These are phyloP conservation scores for Trametes sp. DNA, from an alignment of 1,284 basidiomycete genomes.

Conservation along the genomic window DNA sequence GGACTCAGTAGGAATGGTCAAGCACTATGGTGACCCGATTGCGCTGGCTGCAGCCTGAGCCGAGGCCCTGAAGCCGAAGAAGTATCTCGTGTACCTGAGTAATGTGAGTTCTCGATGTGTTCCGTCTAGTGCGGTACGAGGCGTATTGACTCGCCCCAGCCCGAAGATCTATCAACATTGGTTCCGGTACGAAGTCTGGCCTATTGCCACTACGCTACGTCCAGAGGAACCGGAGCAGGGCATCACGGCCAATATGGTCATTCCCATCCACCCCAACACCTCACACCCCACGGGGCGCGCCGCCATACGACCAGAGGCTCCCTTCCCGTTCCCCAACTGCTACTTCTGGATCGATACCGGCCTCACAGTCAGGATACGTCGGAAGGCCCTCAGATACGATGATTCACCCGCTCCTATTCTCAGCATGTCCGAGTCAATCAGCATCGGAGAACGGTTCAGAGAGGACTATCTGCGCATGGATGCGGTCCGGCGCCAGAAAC, in stretches of 20 bases:
- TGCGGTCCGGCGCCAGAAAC: too few species aligned
- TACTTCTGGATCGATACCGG: conserved; percentile 2
- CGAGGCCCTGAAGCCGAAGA: not conserved
- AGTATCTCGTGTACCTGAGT: conserved; percentile 7
- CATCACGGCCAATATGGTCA: conserved; percentile 11
- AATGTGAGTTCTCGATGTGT: not conserved
- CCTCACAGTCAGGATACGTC: too few species aligned
- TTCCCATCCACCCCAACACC: conserved; percentile 16
- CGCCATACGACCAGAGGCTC: not conserved
- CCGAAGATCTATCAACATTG: conserved; percentile 2
- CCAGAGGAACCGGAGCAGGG: not conserved
- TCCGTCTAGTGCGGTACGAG: not conserved
- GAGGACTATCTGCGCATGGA: too few species aligned
- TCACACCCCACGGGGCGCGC: not conserved
- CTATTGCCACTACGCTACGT: conserved; percentile 2
- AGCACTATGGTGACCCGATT: not conserved
- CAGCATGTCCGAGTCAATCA: too few species aligned
- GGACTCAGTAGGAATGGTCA: conserved; percentile 16
- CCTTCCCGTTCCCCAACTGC: conserved; percentile 18
- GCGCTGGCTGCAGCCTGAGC: conserved; percentile 2
- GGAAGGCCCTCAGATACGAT: too few species aligned
- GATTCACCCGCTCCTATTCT: too few species aligned
- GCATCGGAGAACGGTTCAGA: too few species aligned
- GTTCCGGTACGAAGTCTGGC: conserved; percentile 1
- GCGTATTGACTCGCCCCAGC: not conserved